Evolutionary conservation across 2,329 filamentous ascomycete species (phyloP).

Genomic region (Microsporum canis): DNA sequence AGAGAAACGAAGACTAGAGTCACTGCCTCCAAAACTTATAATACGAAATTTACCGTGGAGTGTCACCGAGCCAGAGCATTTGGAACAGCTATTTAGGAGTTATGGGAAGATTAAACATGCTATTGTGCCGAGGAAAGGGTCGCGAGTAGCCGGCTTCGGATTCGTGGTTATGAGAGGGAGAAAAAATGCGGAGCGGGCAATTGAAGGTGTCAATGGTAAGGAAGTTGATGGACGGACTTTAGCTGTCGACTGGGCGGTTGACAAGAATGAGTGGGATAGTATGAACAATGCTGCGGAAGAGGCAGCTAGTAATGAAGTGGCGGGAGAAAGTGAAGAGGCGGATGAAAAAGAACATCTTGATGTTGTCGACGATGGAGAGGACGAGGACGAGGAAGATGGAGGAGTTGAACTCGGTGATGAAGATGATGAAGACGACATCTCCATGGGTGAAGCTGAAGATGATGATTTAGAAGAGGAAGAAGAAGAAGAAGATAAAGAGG

Average conservation of each 20-base stretch:
- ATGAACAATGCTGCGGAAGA: constrained; percentile 40
- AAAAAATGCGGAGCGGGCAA: constrained; percentile 83
- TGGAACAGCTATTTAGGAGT: constrained; percentile 67
- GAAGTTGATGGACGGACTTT: constrained; percentile 75
- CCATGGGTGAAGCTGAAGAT: constrained; percentile 33
- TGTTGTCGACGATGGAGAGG: constrained; percentile 27
- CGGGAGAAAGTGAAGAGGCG: constrained; percentile 46
- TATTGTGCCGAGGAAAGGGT: constrained; percentile 67
- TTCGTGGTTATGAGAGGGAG: constrained; percentile 80
- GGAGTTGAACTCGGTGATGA: constrained; percentile 36
- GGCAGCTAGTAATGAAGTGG: constrained; percentile 35
- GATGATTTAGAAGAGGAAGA: constrained; percentile 33
- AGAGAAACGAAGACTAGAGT: constrained; percentile 49
- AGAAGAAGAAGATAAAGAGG: constrained; percentile 35
- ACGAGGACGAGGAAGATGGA: constrained; percentile 25
- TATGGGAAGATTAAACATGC: constrained; percentile 87
- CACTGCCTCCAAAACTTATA: constrained; percentile 63
- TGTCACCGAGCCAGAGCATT: constrained; percentile 73
- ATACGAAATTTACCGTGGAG: constrained; percentile 94
- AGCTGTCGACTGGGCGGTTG: constrained; percentile 94
- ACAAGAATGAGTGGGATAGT: constrained; percentile 74
- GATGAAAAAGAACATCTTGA: constrained; percentile 16
- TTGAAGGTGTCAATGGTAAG: constrained; percentile 78
- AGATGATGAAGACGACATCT: constrained; percentile 28
- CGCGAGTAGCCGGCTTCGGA: constrained; percentile 70